phyloP scores from a whole-genome alignment of 108 stramenopile species.

The Skeletonema tropicum region DNA sequence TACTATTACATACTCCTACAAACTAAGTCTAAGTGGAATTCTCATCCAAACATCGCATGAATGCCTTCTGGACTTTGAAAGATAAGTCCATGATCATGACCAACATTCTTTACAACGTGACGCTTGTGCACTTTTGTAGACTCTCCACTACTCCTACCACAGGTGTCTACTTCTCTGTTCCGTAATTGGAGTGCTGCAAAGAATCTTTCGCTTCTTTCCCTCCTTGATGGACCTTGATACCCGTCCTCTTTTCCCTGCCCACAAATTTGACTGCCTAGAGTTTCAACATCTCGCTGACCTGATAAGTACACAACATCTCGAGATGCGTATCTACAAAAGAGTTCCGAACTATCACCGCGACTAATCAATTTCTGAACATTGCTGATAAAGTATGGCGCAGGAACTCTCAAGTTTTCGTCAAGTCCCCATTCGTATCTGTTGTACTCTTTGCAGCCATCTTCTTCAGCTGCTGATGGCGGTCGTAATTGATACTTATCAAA shows the following conservation, averaged over 20 bases:
- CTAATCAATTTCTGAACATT: conserved; percentile 17
- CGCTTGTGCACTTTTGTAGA: conserved; percentile 50
- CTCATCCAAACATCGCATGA: conserved; percentile 57
- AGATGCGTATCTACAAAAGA: conserved; percentile 56
- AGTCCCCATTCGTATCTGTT: conserved; percentile 85
- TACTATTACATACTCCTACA: no score
- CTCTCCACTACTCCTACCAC: conserved; percentile 23
- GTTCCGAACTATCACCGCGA: conserved; percentile 37
- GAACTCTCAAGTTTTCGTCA: conserved; percentile 48
- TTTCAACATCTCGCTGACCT: conserved; percentile 62
- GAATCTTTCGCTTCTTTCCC: conserved; percentile 61
- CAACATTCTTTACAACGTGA: conserved; percentile 58
- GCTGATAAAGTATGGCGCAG: conserved; percentile 59
- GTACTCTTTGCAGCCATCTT: conserved; percentile 55
- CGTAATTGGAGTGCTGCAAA: conserved; percentile 41
- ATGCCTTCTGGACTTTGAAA: conserved; percentile 68
- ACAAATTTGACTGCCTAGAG: conserved; percentile 48
- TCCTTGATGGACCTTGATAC: conserved; percentile 70
- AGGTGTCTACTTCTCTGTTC: conserved; percentile 12
- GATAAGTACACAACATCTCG: conserved; percentile 73
- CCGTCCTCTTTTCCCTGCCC: conserved; percentile 38
- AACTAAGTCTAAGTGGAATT: no score
- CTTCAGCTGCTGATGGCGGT: conserved; percentile 16
- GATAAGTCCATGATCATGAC: conserved; percentile 79
- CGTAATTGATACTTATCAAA: conserved; percentile 36